Evolutionary conservation across 2,329 filamentous ascomycete genomes (phyloP), one percentile per base, ranked within the genome.

Genomic region (Apiospora pterosperma): DNA sequence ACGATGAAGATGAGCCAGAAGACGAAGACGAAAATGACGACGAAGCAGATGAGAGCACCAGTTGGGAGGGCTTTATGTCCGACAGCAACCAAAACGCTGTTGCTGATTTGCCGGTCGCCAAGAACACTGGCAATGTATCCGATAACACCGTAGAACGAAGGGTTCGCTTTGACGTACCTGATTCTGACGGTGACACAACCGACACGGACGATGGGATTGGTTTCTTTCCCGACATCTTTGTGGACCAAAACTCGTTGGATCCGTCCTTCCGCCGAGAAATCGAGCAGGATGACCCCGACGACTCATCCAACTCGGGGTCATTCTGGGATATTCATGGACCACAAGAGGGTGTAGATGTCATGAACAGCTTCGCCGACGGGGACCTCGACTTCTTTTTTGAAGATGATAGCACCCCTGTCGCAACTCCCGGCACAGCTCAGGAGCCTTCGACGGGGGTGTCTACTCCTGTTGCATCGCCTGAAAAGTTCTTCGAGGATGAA

Each of bases 141-240:
- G 41, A 39, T 16, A 21, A 39, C 1, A 25, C 60, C 44, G 71
- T 74, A n/a, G 81, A 85, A 68, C 88, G 91, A 65, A 90, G 90
- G 69, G 92, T 96, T 52, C 91, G 90, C 71, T 96, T 96, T 71
- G 84, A 89, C 62, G 84, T 87, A 63, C 83, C 90, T 44, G 84
- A 88, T 65, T 84, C 90, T 64, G 90, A 92, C 69, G 90, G 85
- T 63, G 85, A 89, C 66, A 86, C 85, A 3, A 88, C 87, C 62
- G 88, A 89, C 61, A 86, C 83, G 4, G 86, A 89, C 42, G 84
- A 88, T 65, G 85, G 88, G 67, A 86, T 88, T 62, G 70, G 67
- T 67, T 86, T 93, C 68, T 92, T 92, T 67, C 90, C 91, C 1
- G 88, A 93, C 73, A 88, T 95, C 65, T 95, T 95, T 75, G 82